A percentile compares a stretch with the other conserved stretches of the same genome.
Conservation (phyloP, 2,329 filamentous ascomycete genomes). For the Tympanopsis confertula region DNA sequence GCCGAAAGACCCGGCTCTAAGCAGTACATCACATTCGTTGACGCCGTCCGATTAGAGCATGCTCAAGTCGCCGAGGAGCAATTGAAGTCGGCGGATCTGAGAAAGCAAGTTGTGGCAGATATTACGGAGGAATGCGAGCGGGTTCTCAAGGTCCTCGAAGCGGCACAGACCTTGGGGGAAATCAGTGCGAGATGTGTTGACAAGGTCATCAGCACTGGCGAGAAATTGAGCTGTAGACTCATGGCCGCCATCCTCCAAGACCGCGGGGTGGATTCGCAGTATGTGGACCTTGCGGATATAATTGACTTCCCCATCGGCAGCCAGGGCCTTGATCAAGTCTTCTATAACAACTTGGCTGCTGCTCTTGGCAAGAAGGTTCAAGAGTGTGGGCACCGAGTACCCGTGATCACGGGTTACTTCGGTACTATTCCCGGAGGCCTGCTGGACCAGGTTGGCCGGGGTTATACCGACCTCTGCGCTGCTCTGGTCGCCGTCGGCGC, state of each 20-base stretch:
- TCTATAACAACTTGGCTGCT: conserved; percentile 55
- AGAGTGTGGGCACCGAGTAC: conserved; percentile 56
- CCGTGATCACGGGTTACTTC: conserved; percentile 87
- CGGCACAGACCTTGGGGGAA: not conserved
- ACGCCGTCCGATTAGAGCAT: not conserved
- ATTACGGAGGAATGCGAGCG: not conserved
- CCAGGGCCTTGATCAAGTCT: conserved; percentile 44
- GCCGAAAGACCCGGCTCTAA: not conserved
- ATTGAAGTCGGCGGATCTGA: not conserved
- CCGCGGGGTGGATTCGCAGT: conserved; percentile 71
- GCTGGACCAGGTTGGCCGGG: conserved; percentile 81
- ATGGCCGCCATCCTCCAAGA: conserved; percentile 79
- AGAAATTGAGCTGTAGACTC: conserved; percentile 88
- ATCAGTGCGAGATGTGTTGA: conserved; percentile 25
- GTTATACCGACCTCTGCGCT: conserved; percentile 93
- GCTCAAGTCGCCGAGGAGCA: not conserved
- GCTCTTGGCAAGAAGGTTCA: conserved; percentile 52
- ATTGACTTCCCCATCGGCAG: not conserved
- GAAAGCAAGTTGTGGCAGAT: not conserved
- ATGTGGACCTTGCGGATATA: conserved; percentile 76
- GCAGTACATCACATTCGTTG: not conserved
- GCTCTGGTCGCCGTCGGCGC: conserved; percentile 82
- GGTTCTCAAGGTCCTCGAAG: not conserved
- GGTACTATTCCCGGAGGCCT: conserved; percentile 84
- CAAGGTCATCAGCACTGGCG: conserved; percentile 84